Evolutionary conservation across 345 rosid genomes (phyloP), one percentile per base, ranked within the genome.

Genomic region (Melaleuca alternifolia): DNA sequence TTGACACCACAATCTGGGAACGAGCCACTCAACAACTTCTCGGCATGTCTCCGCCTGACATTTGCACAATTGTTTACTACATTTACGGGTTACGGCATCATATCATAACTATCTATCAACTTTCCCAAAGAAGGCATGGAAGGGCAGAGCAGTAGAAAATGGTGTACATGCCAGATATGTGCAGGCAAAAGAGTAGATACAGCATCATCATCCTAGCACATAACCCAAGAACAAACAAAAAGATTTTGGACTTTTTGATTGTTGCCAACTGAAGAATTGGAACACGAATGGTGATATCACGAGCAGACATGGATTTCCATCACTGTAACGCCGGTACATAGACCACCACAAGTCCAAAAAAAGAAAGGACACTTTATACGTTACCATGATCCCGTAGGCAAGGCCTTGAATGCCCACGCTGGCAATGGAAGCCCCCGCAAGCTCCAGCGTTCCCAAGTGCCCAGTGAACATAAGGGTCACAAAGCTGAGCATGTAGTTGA

Each of bases 381-480:
- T 7, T 91, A 97, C 98, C 99, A 97, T 97, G 46, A 97, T 92
- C 23, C 99, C 99, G 86, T 97, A 97, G 87, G 98, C 97, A 83
- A 97, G 98, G 33, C 99, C 99, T 86, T 96, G 99, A 85, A 96
- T 95, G 28, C 98, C 99, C 4, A 96, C 98, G 61, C 93, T 92
- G 48, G 99, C 97, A 51, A 96, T 91, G 7, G 99, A 94, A 84
- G 99, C 98, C 3, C 99, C 98, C 0, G 99, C 99, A 37, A 97
- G 95, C 91, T 95, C 91, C 52, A 95, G 84, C 3, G 97, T 85
- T 23, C 98, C 96, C 86, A 97, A 87, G 89, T 95, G 98, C 10
- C 99, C 99, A 0, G 91, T 86, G 87, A 97, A 97, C 94, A 94
- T 93, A 24, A 93, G 88, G 10, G 98, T 97, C 65, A 92, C 96